Conservation (phyloP, 495 filamentous ascomycete genomes). For the Penicillium goetzii region DNA sequence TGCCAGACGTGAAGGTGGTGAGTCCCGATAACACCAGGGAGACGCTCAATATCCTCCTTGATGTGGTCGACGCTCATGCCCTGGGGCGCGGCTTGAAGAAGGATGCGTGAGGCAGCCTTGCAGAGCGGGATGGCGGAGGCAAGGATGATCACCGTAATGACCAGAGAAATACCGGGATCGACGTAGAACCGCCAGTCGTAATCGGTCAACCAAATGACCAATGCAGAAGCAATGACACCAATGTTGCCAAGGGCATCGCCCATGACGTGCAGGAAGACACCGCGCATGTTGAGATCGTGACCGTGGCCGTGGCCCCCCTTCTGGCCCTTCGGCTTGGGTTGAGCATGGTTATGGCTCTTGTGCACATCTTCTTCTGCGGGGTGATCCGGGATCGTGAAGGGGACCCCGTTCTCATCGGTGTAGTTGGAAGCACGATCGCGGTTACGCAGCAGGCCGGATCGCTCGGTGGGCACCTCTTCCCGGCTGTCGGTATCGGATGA, state of each 20-base stretch:
- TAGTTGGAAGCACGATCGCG: constrained; percentile 44
- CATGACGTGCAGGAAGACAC: constrained; percentile 94
- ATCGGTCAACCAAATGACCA: constrained; percentile 87
- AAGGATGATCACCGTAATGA: constrained; percentile 96
- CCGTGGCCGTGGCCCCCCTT: constrained; percentile 67
- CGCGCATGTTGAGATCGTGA: constrained; percentile 97
- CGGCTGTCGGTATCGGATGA: constrained; percentile 60
- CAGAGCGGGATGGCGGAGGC: constrained; percentile 88
- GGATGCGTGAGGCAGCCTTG: constrained; percentile 88
- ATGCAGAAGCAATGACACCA: constrained; percentile 90
- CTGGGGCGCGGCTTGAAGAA: constrained; percentile 89
- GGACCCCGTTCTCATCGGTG: constrained; percentile 38
- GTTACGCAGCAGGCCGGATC: constrained; percentile 39
- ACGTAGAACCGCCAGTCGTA: constrained; percentile 74
- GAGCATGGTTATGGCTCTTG: constrained; percentile 74
- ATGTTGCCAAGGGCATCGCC: constrained; percentile 97
- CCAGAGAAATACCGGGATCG: constrained; percentile 90
- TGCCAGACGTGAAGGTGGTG: constrained; percentile 99
- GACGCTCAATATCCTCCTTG: constrained; percentile 82
- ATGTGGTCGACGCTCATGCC: constrained; percentile 88
- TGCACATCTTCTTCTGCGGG: constrained; percentile 42
- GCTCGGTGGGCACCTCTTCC: constrained; percentile 47
- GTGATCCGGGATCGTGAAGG: constrained; percentile 14
- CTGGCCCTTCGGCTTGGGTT: constrained; percentile 64
- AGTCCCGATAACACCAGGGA: constrained; percentile 83